Percentiles rank a stretch among this genome's conserved stretches.
phyloP scores from a whole-genome alignment of 345 rosid species.

The Cardamine occulta region DNA sequence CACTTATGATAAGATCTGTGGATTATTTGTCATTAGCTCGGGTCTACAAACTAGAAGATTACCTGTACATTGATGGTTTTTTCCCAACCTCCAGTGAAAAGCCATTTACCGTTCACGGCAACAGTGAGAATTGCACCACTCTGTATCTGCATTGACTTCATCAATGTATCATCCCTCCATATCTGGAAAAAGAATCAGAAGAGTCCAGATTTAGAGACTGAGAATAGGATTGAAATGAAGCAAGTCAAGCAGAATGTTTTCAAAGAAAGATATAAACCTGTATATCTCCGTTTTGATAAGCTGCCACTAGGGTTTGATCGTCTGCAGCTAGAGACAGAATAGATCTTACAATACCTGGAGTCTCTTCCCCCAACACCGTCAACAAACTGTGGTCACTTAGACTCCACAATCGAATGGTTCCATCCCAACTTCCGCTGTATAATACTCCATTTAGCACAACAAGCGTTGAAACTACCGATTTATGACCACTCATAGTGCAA shows the following conservation, averaged over 20 bases:
- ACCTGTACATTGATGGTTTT: conserved; percentile 72
- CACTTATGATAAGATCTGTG: background rate
- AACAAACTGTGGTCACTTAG: conserved; percentile 77
- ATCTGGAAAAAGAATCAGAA: conserved; percentile 48
- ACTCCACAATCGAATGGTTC: conserved; percentile 84
- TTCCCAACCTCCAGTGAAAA: conserved; percentile 92
- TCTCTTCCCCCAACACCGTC: conserved; percentile 71
- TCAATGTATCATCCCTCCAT: conserved; percentile 70
- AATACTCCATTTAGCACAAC: conserved; percentile 65
- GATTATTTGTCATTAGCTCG: background rate
- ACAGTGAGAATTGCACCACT: conserved; percentile 65
- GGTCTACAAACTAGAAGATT: conserved; percentile 14
- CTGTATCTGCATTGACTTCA: conserved; percentile 61
- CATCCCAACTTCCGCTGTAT: conserved; percentile 97
- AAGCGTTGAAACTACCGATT: conserved; percentile 80
- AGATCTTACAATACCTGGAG: conserved; percentile 55
- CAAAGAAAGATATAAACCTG: conserved; percentile 51
- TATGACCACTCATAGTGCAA: conserved; percentile 87
- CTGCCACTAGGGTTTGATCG: conserved; percentile 58
- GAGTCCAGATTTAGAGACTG: conserved; percentile 13
- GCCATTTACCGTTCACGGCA: conserved; percentile 62
- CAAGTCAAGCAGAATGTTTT: background rate
- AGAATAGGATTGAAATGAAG: conserved; percentile 23
- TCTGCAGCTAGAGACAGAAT: conserved; percentile 62
- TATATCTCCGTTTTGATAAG: conserved; percentile 76